Percentiles rank a stretch among this genome's conserved stretches.
phyloP scores from a whole-genome alignment of 1,284 basidiomycete genomes.

The Leccinum olivaceoglutinosum region DNA sequence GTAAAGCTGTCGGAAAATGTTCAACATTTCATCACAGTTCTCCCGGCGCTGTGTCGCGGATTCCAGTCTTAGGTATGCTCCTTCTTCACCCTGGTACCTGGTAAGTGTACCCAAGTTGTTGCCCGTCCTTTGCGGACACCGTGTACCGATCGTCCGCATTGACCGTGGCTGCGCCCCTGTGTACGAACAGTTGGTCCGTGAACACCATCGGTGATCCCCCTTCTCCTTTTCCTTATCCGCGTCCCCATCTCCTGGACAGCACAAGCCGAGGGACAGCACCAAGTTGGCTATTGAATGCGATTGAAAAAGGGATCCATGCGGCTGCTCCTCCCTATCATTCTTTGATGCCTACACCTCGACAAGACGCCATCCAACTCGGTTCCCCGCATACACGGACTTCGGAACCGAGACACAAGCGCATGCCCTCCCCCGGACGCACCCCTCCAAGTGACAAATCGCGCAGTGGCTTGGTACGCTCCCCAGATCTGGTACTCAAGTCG shows the following conservation, averaged over 20 bases:
- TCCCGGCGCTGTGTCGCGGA: background rate
- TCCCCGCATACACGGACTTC: slow-evolving; percentile 8
- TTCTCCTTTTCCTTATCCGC: background rate
- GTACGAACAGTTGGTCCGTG: background rate
- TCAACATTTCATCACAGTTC: slow-evolving; percentile 8
- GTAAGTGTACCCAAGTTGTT: slow-evolving; percentile 8
- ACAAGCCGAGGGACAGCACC: background rate
- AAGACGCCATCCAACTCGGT: background rate
- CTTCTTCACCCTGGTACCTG: background rate
- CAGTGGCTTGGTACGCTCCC: background rate
- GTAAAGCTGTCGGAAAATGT: background rate
- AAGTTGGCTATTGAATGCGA: slow-evolving; percentile 5
- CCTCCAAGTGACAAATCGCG: slow-evolving; percentile 5
- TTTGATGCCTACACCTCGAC: background rate
- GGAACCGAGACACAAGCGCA: slow-evolving; percentile 4
- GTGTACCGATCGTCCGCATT: background rate
- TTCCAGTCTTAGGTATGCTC: slow-evolving; percentile 14
- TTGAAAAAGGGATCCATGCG: background rate
- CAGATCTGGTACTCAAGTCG: background rate
- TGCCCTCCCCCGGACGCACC: background rate
- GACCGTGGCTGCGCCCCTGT: background rate
- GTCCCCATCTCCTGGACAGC: background rate
- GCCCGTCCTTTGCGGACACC: slow-evolving; percentile 2
- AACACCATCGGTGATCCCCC: background rate
- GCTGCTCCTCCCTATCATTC: background rate